Conservation (phyloP, 257 asterid genomes). For the Craterostigma plantagineum region DNA sequence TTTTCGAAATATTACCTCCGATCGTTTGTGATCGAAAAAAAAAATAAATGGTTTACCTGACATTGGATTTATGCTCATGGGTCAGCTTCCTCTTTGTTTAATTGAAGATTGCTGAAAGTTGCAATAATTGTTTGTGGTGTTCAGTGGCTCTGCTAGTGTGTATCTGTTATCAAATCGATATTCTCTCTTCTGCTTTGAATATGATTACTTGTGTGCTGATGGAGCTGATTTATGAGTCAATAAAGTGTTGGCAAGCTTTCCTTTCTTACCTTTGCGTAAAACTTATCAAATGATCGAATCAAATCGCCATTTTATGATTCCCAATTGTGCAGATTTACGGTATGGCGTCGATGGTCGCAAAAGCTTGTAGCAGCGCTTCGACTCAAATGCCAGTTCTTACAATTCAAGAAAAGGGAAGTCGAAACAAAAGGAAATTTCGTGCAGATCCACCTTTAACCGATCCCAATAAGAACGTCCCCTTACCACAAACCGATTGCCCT, state of each 20-base stretch:
- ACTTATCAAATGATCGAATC: too few species aligned
- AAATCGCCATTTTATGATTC: too few species aligned
- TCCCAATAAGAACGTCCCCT: slow-evolving; percentile 32
- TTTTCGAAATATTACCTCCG: slow-evolving; percentile 22
- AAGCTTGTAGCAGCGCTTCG: slow-evolving; percentile 48
- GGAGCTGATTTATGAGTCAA: slow-evolving; percentile 13
- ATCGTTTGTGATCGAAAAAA: slow-evolving; percentile 16
- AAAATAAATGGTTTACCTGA: slow-evolving; percentile 13
- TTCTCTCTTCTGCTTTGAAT: slow-evolving; percentile 16
- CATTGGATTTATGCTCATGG: slow-evolving; percentile 21
- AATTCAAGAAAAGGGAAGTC: slow-evolving; percentile 58
- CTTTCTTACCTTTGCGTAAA: too few species aligned
- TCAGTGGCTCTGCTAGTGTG: slow-evolving; percentile 5
- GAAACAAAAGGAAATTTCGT: slow-evolving; percentile 89
- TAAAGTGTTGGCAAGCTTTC: too few species aligned
- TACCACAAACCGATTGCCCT: slow-evolving; percentile 39
- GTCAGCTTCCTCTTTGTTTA: slow-evolving; percentile 7
- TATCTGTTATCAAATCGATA: slow-evolving; percentile 1
- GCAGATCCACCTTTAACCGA: slow-evolving; percentile 70
- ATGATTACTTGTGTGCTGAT: slow-evolving; percentile 9
- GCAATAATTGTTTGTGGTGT: slow-evolving; percentile 8
- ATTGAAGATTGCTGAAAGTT: too few species aligned
- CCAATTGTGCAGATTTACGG: slow-evolving; percentile 23
- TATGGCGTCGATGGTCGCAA: slow-evolving; percentile 72
- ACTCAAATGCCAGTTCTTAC: slow-evolving; percentile 47